Base-by-base conservation (phyloP, 2,329 filamentous ascomycete genomes). In the Fusarium sp. region DNA sequence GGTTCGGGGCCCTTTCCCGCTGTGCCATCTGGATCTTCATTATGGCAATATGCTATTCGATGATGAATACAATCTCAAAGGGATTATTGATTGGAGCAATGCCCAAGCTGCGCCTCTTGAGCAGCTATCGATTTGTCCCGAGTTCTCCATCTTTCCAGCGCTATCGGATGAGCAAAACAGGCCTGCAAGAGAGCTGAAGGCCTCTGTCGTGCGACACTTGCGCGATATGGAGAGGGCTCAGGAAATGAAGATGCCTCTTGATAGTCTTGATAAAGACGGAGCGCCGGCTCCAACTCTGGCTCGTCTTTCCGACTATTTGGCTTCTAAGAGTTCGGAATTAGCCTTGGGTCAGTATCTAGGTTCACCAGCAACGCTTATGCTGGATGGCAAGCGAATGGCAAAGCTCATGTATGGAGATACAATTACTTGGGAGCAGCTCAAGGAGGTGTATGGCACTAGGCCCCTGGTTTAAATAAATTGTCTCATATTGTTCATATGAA, bases 41-140 rank as follows among this genome's bases (percentile, higher is more conserved):
- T 73, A 66, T 56, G 74, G 75, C 35, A 78, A 79, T 38, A 65
- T 79, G 57, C 72, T 78, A 6, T 78, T 79, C 27, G 77, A 79
- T 56, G 57, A 73, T 15, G 75, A 79, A 41, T 77, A 76, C 61
- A 77, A 76, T 57, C 49, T 77, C 32, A 73, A 65, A 2, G 74
- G 70, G 17, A 57, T 78, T 29, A 66, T 77, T 39, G 74, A 75
- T 58, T 78, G 74, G 75, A 73, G 70, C 44, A 57, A 59, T 47
- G 72, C 74, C 7, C 72, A 74, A 59, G 64, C 69, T 11, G 72
- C 67, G 7, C 73, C 74, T 49, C 54, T 76, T 1, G 74, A 77
- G 66, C 72, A 72, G 46, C 55, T 76, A 32, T 70, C 73, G 4
- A 67, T 76, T 44, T 74, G 62, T 53, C 74, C 71, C 37, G 74